Base-by-base conservation (phyloP, 2,329 filamentous ascomycete genomes). In the Penicillium sp. region DNA sequence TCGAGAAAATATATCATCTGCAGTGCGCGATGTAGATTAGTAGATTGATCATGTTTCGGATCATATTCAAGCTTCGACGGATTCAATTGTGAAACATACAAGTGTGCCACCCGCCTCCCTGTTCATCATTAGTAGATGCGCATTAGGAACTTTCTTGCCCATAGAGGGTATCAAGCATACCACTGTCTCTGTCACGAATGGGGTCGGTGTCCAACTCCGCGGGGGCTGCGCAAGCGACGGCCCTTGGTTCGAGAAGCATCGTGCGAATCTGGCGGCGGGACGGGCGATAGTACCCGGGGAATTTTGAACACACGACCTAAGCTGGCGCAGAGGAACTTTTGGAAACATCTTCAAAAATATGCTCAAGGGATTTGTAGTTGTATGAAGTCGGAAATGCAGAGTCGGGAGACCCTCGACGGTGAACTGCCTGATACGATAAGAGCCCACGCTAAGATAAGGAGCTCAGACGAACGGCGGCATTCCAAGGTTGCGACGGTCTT, bases 1-100 rank as follows among this genome's bases (percentile, higher is more conserved):
- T 68, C 90, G 87, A 19, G 88, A 91, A 75, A 92, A 92, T 63
- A 92, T 91, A 70, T 92, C 89, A 76, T 89, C 89, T 89, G 70
- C 38, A 50, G 36, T 54, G 63, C 50, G 67, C 62, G 57, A 56
- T 35, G 28, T 6, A 50, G 19, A 57, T 55, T 60, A 62, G 57
- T 19, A 19, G 17, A 37, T 33, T 33, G 25, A 42, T 44, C 46
- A 51, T 22, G n/a, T 31, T 52, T 38, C 4, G 16, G 35, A 16
- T 17, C 10, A 42, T 30, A 19, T 40, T 3, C 56, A 55, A 56
- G 69, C 68, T 70, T 67, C 43, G 46, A 41, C 57, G 36, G 44
- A 52, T 45, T 33, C 22, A 26, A 48, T 31, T 25, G 53, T 45
- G 40, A 40, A 61, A 81, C 85, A 63, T 79, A 91, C 88, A 90